Conservation (phyloP, 192 early-diverging fungal genomes). For the Obelidium mucronatum region DNA sequence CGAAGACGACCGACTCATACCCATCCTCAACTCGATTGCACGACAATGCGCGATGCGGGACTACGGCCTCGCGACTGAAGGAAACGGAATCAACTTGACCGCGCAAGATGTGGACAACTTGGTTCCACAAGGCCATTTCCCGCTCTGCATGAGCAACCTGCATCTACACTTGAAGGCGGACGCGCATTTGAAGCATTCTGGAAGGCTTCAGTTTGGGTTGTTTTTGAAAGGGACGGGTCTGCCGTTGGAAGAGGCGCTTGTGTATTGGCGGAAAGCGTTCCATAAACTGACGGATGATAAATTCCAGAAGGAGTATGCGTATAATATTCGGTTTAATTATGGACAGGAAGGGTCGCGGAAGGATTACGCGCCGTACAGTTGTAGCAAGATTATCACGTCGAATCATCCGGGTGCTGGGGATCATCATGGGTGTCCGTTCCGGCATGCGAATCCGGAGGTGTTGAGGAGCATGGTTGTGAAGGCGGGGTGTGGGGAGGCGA, state of each 20-base stretch:
- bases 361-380: conserved; percentile 65
- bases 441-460: conserved; percentile 74
- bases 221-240: conserved; percentile 97
- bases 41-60: conserved; percentile 79
- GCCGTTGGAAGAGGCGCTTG: conserved; percentile 84
- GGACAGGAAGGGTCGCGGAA: conserved; percentile 90
- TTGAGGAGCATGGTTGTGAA: conserved; percentile 66
- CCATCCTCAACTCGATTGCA: conserved; percentile 85
- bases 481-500: conserved; percentile 66
- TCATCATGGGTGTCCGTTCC: conserved; percentile 96
- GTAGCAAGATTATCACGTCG: conserved; percentile 84
- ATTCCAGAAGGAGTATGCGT: conserved; percentile 93
- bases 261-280: conserved; percentile 92
- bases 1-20: conserved; percentile 90
- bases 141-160: conserved; percentile 90
- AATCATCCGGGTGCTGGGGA: conserved; percentile 83
- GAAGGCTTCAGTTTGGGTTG: conserved; percentile 89
- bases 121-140: conserved; percentile 69
- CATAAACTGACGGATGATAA: conserved; percentile 80
- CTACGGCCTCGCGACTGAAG: conserved; percentile 52
- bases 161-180: conserved; percentile 73
- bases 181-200: conserved; percentile 85
- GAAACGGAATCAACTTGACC: conserved; percentile 15
- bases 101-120: conserved; percentile 75
- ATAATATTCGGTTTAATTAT: conserved; percentile 96